These are phyloP conservation scores for Panicum virgatum DNA, from an alignment of 202 grass and related monocot genomes.

Conservation along the genomic window DNA sequence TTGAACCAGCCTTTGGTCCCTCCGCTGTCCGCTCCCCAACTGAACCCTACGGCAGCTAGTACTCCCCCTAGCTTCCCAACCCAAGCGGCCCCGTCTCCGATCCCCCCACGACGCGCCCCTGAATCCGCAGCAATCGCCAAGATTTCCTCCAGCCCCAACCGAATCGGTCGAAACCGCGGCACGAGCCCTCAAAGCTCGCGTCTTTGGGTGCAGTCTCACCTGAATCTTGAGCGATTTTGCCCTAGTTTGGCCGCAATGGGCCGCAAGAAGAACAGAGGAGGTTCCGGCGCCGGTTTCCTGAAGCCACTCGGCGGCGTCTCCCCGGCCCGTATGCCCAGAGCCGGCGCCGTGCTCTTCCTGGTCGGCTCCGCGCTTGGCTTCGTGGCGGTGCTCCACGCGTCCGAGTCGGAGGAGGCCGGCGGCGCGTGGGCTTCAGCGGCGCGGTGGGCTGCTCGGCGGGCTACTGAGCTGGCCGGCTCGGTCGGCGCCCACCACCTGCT, in stretches of 20 bases:
- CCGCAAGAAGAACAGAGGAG: conserved; percentile 35
- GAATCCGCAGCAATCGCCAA: conserved; percentile 14
- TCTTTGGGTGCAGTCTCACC: background rate
- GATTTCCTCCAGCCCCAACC: conserved; percentile 1
- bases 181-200: background rate
- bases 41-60: conserved; percentile 7
- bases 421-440: conserved; percentile 37
- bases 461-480: background rate
- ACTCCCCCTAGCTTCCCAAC: background rate
- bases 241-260: conserved; percentile 25
- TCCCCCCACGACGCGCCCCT: background rate
- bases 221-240: background rate
- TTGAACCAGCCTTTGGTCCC: too few species aligned
- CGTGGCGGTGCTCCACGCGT: conserved; percentile 40
- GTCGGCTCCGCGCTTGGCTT: conserved; percentile 49
- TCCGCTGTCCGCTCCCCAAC: background rate
- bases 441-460: background rate
- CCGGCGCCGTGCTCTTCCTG: conserved; percentile 43
- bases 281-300: conserved; percentile 27
- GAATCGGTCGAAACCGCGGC: background rate
- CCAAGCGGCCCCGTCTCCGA: background rate
- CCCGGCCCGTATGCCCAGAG: conserved; percentile 4
- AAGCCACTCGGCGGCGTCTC: conserved; percentile 41
- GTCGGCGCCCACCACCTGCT: conserved; percentile 31
- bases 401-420: conserved; percentile 7